These are phyloP conservation scores for Veloporphyrellus conicus DNA, from an alignment of 1,284 basidiomycete species.

Conservation along the genomic window DNA sequence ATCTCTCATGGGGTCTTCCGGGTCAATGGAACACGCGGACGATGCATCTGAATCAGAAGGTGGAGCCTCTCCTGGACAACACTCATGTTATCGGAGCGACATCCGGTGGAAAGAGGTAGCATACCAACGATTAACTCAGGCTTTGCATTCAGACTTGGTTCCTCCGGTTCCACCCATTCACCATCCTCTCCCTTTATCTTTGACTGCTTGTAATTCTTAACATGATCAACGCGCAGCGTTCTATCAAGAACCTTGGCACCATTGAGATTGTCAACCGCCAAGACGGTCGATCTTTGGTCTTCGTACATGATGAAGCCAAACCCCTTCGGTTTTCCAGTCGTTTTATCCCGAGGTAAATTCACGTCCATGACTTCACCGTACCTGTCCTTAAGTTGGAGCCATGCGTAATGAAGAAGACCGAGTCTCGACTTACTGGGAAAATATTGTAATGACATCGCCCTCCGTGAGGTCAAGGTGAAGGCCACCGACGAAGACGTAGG, in stretches of 20 bases:
- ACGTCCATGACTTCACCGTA: conserved; percentile 95
- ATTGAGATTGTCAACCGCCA: conserved; percentile 98
- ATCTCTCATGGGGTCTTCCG: conserved; percentile 96
- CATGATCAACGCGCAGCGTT: conserved; percentile 91
- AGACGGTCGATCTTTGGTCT: conserved; percentile 91
- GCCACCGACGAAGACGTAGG: conserved; percentile 91
- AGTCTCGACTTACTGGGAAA: conserved; percentile 80
- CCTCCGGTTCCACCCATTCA: conserved; percentile 82
- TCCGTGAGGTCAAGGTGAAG: conserved; percentile 86
- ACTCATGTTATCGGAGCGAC: conserved; percentile 3
- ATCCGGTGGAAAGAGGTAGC: conserved; percentile 16
- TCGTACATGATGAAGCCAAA: conserved; percentile 99
- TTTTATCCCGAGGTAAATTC: conserved; percentile 89
- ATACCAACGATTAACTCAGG: conserved; percentile 67
- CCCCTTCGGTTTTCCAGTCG: conserved; percentile 83
- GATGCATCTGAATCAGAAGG: conserved; percentile 63
- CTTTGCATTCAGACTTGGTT: conserved; percentile 80
- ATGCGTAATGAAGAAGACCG: background rate
- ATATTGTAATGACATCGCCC: conserved; percentile 95
- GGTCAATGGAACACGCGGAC: conserved; percentile 74
- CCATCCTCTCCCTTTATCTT: conserved; percentile 80
- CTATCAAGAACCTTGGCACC: conserved; percentile 85
- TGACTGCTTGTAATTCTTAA: conserved; percentile 88
- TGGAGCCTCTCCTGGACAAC: conserved; percentile 45
- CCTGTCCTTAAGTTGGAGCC: conserved; percentile 41